Base-by-base conservation (phyloP, 495 filamentous ascomycete species). In the Penicillium verhagenii region DNA sequence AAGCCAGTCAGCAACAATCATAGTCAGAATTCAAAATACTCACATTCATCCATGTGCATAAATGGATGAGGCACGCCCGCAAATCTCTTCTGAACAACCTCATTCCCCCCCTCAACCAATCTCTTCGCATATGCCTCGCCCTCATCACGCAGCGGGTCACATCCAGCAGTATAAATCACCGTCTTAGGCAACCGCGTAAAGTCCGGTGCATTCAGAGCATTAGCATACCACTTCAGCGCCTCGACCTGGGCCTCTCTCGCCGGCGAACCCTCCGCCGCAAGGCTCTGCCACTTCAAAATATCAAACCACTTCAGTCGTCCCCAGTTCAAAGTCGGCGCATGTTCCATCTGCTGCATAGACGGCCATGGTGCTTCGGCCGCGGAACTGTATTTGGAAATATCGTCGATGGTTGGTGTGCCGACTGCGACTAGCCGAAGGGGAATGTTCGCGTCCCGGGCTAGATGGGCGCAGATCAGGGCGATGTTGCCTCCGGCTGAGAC, bases 121-220 rank as follows among this genome's bases (percentile, higher is more conserved):
- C 75, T 76, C 54, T 59, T 52, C 1, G 69, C 78, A 54, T 81
- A 82, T 0, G 75, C 75, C 61, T 80, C 78, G 0, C 78, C 79
- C 60, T 82, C 79, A 58, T 81, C 79, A 1, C 79, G 58, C 47
- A 82, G 51, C 1, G 78, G 74, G 51, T 82, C 79, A 48, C 70
- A 71, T 10, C 76, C 75, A 13, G 71, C 78, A 0, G 79, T 81
- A 25, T 74, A 68, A 20, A 82, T 69, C 26, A 77, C 74, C 1
- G 78, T 80, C 16, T 71, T 69, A 28, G 74, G 70, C 9, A 82
- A 58, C 1, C 61, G 57, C 2, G 45, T 63, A 57, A 74, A 80
- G 52, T 77, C 68, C 1, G 73, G 64, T 4, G 78, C 71, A 0
- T 68, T 59, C 24, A 82, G 57, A 9, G 72, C 68, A 33, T 64